Evolutionary conservation across 805 yeast species (phyloP).

Genomic region (Yarrowia bubula): DNA sequence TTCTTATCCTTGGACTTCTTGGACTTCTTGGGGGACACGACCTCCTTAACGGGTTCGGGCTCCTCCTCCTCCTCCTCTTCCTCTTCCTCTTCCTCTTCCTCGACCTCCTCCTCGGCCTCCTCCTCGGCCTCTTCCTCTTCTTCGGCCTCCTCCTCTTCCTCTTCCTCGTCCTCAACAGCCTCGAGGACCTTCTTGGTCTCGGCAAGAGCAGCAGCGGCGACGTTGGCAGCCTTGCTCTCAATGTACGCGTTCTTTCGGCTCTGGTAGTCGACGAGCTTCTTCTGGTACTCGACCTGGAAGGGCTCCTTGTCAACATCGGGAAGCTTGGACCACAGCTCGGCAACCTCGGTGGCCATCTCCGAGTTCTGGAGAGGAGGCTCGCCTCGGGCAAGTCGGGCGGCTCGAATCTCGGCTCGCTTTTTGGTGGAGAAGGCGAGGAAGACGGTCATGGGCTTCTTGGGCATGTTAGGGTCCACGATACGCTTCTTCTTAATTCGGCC

Average conservation of each 20-base stretch:
- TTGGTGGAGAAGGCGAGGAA: slow-evolving; percentile 76
- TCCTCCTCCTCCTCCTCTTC: neutral
- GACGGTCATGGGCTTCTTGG: slow-evolving; percentile 89
- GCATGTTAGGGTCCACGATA: slow-evolving; percentile 84
- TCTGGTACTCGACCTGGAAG: slow-evolving; percentile 59
- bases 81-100: slow-evolving; percentile 44
- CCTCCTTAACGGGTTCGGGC: slow-evolving; percentile 1
- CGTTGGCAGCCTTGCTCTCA: slow-evolving; percentile 35
- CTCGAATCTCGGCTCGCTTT: slow-evolving; percentile 66
- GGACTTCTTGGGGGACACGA: neutral
- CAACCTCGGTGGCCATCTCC: slow-evolving; percentile 75
- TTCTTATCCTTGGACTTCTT: slow-evolving; percentile 5
- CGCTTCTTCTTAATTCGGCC: slow-evolving; percentile 50
- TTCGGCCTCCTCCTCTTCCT: slow-evolving; percentile 40
- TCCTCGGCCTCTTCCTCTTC: slow-evolving; percentile 54
- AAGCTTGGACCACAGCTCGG: slow-evolving; percentile 74
- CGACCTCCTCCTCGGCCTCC: slow-evolving; percentile 33
- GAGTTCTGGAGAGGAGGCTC: slow-evolving; percentile 65
- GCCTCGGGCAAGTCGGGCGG: slow-evolving; percentile 60
- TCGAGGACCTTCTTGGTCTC: neutral
- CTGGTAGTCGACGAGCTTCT: slow-evolving; percentile 48
- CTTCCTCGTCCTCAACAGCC: slow-evolving; percentile 37
- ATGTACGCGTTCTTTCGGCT: slow-evolving; percentile 48
- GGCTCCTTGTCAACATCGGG: slow-evolving; percentile 65
- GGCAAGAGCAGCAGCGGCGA: slow-evolving; percentile 32